Evolutionary conservation across 192 early-diverging fungal species (phyloP), one percentile per base, ranked within the genome.

Genomic region (Entomortierella beljakovae): DNA sequence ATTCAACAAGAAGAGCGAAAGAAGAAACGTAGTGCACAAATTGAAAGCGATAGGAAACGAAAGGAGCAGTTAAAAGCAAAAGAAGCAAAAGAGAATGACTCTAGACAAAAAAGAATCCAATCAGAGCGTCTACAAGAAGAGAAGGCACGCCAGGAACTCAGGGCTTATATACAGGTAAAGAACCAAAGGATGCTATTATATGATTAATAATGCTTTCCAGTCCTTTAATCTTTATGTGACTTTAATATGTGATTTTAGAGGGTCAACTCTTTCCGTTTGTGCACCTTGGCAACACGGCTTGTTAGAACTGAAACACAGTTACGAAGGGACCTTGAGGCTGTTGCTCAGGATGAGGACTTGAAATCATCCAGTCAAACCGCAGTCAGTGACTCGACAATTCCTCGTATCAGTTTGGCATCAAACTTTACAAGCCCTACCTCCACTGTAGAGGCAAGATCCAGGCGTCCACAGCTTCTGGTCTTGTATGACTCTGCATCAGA

Each of bases 221-320:
- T 57, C 22, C 16, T 35, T 37, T 43, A 33, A 23, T 26, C 0
- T 37, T 57, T 40, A 18, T 16, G 2, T 18, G 1, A 32, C 16
- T 48, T 13, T 34, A 29, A 5, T 48, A 23, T 23, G n/a, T 51
- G 43, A 10, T 57, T 22, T 23, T 53, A 79, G 75, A 31, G 67
- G 32, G 66, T 79, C 9, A 57, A 51, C 38, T 79, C 75, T 26
- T 79, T 79, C 28, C 46, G 51, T 3, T 15, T 79, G 3, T 31
- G 55, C 15, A 26, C 46, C 9, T 42, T 79, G 8, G 62, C 75
- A 13, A 58, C 42, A 20, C 22, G 60, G 31, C 26, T 79, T 5
- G 67, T 49, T 29, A 69, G 75, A 42, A 70, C 75, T 7, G 75
- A 79, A 31, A 38, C 75, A 1, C 75, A 79, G n/a, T n/a, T 79